Base-by-base conservation (phyloP, 1,139 yeast species). In the Lodderomyces margitis region DNA sequence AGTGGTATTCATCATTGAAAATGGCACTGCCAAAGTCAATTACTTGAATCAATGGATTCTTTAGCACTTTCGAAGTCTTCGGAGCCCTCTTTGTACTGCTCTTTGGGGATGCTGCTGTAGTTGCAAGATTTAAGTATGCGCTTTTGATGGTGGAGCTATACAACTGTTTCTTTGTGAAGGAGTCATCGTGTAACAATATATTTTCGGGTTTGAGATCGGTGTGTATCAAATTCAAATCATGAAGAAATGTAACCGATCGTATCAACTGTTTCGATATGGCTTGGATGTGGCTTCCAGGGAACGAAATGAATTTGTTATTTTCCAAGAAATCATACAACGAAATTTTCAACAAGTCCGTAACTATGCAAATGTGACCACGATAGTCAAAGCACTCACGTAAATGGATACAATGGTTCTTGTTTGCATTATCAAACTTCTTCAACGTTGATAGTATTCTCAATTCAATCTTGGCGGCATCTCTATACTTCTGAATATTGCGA, bases 1-100 rank as follows among this genome's bases (percentile, higher is more conserved):
- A 83, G 66, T 94, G 99, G 59, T 87, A 91, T 64, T 94, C 98
- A 61, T 91, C 95, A 55, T 87, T 78, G 56, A 92, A 94, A 5
- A 94, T 83, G 0, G 98, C 97, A 41, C 94, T 83, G 15, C 98
- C 99, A 63, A 92, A 94, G 65, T 94, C 99, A 51, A 94, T 94
- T 33, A 92, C 79, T 59, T 87, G 91, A 40, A 92, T 87, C 49
- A 81, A 75, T 1, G 98, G 95, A 57, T 86, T 81, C 39, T 74
- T 75, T 47, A 94, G 68, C n/a, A 87, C 69, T 51, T 75, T 75
- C 55, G 59, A 73, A 53, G 43, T 55, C 51, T 60, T 72, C 40
- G 68, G 83, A 34, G 49, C 54, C 51, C 60, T 70, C 23, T 41
- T 42, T 32, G 20, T 21, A 5, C 8, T 17, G 21, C 36, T 34